Evolutionary conservation across 345 rosid species (phyloP).

Genomic region (Bruguiera parviflora): DNA sequence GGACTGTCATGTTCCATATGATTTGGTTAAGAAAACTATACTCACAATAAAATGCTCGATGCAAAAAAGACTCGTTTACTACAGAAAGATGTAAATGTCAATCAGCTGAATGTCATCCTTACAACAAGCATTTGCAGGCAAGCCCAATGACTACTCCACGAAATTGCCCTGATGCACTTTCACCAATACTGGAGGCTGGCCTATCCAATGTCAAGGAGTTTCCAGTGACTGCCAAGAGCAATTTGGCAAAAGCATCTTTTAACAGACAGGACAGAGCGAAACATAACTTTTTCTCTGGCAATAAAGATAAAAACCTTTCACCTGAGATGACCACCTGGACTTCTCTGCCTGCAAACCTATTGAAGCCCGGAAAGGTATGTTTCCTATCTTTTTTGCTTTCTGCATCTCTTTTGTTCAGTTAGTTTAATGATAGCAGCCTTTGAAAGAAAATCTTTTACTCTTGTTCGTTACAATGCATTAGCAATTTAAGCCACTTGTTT

Average conservation of each 20-base stretch:
- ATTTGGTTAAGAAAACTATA: no score
- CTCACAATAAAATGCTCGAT: background rate
- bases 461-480: no score
- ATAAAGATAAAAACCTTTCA: slow-evolving; percentile 29
- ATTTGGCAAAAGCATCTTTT: slow-evolving; percentile 23
- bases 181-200: slow-evolving; percentile 41
- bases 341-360: slow-evolving; percentile 64
- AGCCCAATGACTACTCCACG: slow-evolving; percentile 35
- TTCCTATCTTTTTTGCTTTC: slow-evolving; percentile 12
- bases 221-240: slow-evolving; percentile 23
- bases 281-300: slow-evolving; percentile 24
- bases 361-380: slow-evolving; percentile 75
- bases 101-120: slow-evolving; percentile 4
- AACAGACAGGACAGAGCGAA: slow-evolving; percentile 43
- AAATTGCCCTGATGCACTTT: slow-evolving; percentile 38
- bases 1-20: no score
- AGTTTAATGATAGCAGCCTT: background rate
- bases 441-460: no score
- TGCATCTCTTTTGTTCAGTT: background rate
- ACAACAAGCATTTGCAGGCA: slow-evolving; percentile 40
- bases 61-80: background rate
- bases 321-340: slow-evolving; percentile 53
- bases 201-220: slow-evolving; percentile 28
- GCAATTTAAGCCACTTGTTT: no score
- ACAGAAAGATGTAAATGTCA: background rate